These are phyloP conservation scores for Lactarius akahatsu DNA, from an alignment of 768 basidiomycete genomes.

Conservation along the genomic window DNA sequence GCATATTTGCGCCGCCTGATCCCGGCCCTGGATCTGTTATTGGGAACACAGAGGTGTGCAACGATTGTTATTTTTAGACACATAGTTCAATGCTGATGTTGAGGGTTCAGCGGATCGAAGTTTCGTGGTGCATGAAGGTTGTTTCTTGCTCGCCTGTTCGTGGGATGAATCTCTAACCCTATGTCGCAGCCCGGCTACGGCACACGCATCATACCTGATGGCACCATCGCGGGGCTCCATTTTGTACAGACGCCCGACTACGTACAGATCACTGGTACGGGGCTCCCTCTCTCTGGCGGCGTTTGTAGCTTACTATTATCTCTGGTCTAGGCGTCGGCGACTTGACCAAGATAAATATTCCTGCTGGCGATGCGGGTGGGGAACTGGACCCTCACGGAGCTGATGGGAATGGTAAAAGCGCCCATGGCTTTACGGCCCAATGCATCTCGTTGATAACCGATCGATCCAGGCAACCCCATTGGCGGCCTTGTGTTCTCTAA, in stretches of 20 bases:
- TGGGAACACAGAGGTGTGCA: conserved; percentile 58
- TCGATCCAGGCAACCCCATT: conserved; percentile 50
- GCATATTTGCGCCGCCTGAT: conserved; percentile 51
- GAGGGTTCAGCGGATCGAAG: conserved; percentile 45
- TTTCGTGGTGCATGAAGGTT: conserved; percentile 54
- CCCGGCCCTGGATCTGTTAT: conserved; percentile 53
- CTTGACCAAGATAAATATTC: conserved; percentile 63
- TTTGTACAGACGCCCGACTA: conserved; percentile 72
- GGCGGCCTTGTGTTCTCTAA: conserved; percentile 72
- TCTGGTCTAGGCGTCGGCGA: conserved; percentile 54
- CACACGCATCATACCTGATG: conserved; percentile 67
- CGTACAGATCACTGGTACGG: conserved; percentile 41
- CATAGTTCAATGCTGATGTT: conserved; percentile 37
- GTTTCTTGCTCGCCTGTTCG: neutral
- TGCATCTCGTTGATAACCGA: neutral
- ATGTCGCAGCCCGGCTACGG: conserved; percentile 52
- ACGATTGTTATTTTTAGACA: neutral
- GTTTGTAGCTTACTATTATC: neutral
- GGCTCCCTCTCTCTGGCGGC: neutral
- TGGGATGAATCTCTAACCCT: neutral
- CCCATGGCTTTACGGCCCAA: neutral
- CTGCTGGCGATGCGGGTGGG: conserved; percentile 58
- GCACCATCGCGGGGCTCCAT: conserved; percentile 64
- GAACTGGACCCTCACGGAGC: conserved; percentile 73
- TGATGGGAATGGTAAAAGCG: conserved; percentile 47